Base-by-base conservation (phyloP, 2,329 filamentous ascomycete species). In the Colletotrichum higginsianum region DNA sequence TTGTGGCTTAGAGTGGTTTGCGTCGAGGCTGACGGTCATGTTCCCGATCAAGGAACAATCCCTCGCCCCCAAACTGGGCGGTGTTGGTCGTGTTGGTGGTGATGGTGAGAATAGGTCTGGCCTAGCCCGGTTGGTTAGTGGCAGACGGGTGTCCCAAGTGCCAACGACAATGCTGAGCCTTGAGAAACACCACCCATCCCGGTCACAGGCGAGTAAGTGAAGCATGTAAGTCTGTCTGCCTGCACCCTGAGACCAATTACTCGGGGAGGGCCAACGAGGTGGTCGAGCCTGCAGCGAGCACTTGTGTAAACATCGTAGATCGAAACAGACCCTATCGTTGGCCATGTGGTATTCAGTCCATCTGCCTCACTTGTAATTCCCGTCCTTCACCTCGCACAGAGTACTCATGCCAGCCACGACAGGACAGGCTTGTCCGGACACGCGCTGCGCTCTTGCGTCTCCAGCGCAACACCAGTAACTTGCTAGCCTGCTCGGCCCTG, bases 221-320 rank as follows among this genome's bases (percentile, higher is more conserved):
- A 23, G 26, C 57, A 35, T 38, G 47, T 46, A 42, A 35, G 30
- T 55, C 40, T 50, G 30, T 55, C 40, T 50, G 8, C 46, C 47
- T 50, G 46, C 30, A 50, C 46, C 23, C 35, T 15, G 46, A 18
- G 40, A 65, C 58, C 42, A 58, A 63, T 56, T 60, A 40, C 47
- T 47, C 26, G 15, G 26, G 23, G 53, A 60, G 16, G 50, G 49
- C 50, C 46, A 35, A 61, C n/a, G 40, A 65, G 38, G 42, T 30
- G 16, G 50, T 53, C 13, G 50, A 53, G 50, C 15, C 23, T n/a
- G 26, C 16, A 18, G 16, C 50, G 56, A 49, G 11, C 23, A 35
- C 40, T n/a, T 12, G 40, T 55, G 47, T 42, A 56, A 67, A 61
- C 63, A 46, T 49, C 4, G 40, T 21, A 46, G 56, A 61, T 56